Base-by-base conservation (phyloP, 2,329 filamentous ascomycete genomes). In the Fusarium sp. region DNA sequence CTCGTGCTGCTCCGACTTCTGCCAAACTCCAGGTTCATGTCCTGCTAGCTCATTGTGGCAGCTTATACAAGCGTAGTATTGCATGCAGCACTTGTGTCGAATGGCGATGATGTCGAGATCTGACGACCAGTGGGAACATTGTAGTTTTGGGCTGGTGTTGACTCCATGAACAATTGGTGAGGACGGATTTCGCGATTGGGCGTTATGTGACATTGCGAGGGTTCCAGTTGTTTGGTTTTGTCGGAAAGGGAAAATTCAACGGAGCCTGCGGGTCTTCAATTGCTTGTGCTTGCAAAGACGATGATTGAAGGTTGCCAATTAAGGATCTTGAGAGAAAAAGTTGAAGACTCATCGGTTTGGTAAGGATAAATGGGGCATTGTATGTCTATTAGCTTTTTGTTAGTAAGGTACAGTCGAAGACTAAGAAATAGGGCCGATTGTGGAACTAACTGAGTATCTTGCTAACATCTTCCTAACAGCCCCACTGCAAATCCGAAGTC, bases 61-160 rank as follows among this genome's bases (percentile, higher is more conserved):
- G 9, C 60, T 64, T 41, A 64, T 64, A 7, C 61, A 64, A 14
- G 60, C 60, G 32, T 64, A 64, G 17, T 65, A 64, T 15, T 65
- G 10, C 23, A 3, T 27, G 30, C 61, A 64, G 4, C 61, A 64
- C 43, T 47, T 64, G 11, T 65, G 61, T 8, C 46, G 60, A 6
- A 64, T 64, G 2, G 61, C 61, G 1, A 64, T 44, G 1, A 64
- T 65, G 6, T 64, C 61, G 9, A 65, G 35, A n/a, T 48, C 46
- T n/a, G 60, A 64, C 17, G 25, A 37, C 61, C 61, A 64, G 20
- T 64, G 61, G 6, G 14, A 15, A 7, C 61, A 64, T 6, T 64
- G 61, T 6, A 65, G 25, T 3, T 35, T 65, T 23, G 32, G n/a
- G 13, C 41, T 30, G 11, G 39, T 40, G 3, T 59, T 65, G 11